Evolutionary conservation across 2,329 filamentous ascomycete genomes (phyloP), one percentile per base, ranked within the genome.

Genomic region (Exophiala mesophila): DNA sequence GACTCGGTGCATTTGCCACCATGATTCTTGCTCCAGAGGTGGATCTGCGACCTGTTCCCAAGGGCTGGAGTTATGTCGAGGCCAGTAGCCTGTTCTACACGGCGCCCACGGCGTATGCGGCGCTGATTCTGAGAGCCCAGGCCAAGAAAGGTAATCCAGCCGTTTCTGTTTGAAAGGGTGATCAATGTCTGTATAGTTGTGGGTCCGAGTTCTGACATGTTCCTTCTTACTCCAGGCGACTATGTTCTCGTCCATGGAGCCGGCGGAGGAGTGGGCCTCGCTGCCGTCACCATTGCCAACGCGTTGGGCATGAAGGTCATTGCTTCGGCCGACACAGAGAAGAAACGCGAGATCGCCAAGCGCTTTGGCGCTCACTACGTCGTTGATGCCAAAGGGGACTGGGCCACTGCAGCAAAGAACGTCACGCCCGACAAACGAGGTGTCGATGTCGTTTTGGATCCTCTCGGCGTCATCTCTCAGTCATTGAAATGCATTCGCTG

Each of bases 381-480:
- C 2, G 64, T 96, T 45, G 80, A 90, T 63, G 2, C 70, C 78
- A 48, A 63, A 79, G 46, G 88, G 95, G 37, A 85, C 84, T 69
- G 79, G 78, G 54, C 65, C 96, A 32, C 67, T 64, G 47, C 56
- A 58, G 20, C 55, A 40, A 47, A 57, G 45, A 53, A 67, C 28
- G 55, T 64, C 44, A 90, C 83, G 3, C 86, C 85, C 0, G 77
- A 79, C 1, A 68, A 72, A 20, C 62, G 61, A 0, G 80, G 88
- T 9, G 89, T 95, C 15, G 89, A 97, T 64, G 88, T 96, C 39
- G 89, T 96, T 16, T 96, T 88, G 67, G 90, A 96, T 63, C 88
- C 90, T 7, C 89, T 96, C 1, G 90, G 90, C 0, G 30, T 96
- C 59, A 85, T 96, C 35, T 87, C 90, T 53, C 76, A 80, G 61